Evolutionary conservation across 2,329 filamentous ascomycete species (phyloP).

Genomic region (Lithohypha guttulata): DNA sequence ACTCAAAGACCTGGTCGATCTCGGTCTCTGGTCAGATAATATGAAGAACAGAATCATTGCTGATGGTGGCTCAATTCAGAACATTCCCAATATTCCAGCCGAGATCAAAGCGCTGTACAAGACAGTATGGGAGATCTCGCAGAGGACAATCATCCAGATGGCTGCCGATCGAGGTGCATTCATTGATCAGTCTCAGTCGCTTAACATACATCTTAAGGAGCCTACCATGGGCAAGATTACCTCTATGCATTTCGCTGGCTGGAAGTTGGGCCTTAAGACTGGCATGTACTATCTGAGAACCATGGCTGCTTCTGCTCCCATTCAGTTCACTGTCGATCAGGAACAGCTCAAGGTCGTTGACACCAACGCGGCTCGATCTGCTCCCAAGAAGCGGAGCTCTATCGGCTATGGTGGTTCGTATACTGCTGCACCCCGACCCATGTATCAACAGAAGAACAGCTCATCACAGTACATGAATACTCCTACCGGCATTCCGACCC

Average conservation of each 20-base stretch:
- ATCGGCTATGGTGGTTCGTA: conserved; percentile 48
- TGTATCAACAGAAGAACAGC: conserved; percentile 47
- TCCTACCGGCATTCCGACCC: conserved; percentile 56
- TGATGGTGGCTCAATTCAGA: conserved; percentile 89
- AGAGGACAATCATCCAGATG: conserved; percentile 94
- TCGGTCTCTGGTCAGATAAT: conserved; percentile 96
- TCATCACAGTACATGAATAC: conserved; percentile 25
- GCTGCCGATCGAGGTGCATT: conserved; percentile 95
- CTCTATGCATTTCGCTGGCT: conserved; percentile 97
- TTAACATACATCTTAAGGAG: conserved; percentile 99
- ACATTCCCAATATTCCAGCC: conserved; percentile 89
- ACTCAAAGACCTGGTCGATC: conserved; percentile 93
- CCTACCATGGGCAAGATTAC: conserved; percentile 99
- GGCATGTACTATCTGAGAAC: conserved; percentile 99
- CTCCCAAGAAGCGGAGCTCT: conserved; percentile 55
- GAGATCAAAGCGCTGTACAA: conserved; percentile 98
- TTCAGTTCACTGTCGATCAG: conserved; percentile 98
- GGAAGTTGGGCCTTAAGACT: conserved; percentile 98
- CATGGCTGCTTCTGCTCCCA: conserved; percentile 89
- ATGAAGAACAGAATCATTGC: conserved; percentile 99
- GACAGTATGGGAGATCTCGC: conserved; percentile 98
- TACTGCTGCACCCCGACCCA: conserved; percentile 54
- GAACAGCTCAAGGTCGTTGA: conserved; percentile 83
- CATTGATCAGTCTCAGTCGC: conserved; percentile 96
- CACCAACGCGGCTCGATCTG: conserved; percentile 55